Conservation (phyloP, 495 filamentous ascomycete genomes). For the Usnea hakonensis region DNA sequence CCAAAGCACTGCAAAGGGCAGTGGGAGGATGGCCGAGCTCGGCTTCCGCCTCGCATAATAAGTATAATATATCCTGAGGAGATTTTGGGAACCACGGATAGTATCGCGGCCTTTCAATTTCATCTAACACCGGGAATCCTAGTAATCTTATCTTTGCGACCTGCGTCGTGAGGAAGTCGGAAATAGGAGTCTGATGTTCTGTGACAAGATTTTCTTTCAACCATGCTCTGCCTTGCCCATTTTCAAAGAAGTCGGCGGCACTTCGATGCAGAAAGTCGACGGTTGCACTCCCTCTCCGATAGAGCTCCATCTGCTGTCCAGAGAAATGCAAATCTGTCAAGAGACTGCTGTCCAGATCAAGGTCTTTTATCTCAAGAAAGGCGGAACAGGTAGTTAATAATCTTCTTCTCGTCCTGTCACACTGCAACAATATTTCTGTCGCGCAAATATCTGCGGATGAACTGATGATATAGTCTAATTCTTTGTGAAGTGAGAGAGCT, state of each 20-base stretch:
- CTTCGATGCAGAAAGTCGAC: conserved; percentile 8
- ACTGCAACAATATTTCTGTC: background rate
- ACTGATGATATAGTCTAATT: background rate
- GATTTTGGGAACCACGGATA: too few species aligned
- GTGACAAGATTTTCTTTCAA: too few species aligned
- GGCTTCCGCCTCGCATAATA: too few species aligned
- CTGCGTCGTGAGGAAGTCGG: too few species aligned
- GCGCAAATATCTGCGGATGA: background rate
- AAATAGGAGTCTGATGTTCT: too few species aligned
- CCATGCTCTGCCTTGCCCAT: background rate
- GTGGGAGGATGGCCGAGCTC: too few species aligned
- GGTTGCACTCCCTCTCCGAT: background rate
- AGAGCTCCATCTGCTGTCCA: too few species aligned
- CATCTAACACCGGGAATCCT: too few species aligned
- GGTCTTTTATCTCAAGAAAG: background rate
- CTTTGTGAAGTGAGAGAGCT: background rate
- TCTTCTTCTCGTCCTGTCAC: background rate
- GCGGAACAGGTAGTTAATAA: background rate
- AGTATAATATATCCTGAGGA: too few species aligned
- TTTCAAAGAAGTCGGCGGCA: background rate
- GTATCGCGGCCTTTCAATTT: too few species aligned
- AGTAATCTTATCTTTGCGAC: too few species aligned
- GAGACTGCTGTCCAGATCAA: background rate
- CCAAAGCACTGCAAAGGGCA: too few species aligned
- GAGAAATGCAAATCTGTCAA: background rate